Percentiles rank a stretch among this genome's conserved stretches.
phyloP scores from a whole-genome alignment of 257 asterid genomes.

The Salvia rosmarinus region DNA sequence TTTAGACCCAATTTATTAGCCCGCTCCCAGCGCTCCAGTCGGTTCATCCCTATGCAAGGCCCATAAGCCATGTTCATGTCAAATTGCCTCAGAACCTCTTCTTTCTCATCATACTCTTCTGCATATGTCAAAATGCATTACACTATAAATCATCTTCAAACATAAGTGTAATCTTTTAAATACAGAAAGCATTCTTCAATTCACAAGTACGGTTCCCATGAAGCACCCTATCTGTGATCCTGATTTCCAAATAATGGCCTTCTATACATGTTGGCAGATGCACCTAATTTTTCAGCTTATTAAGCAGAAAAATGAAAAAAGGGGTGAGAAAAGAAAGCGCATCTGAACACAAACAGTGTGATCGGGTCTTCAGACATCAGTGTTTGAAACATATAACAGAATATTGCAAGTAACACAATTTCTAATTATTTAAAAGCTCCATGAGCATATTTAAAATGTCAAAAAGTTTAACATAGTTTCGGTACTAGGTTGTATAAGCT shows the following conservation, averaged over 20 bases:
- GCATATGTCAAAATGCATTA: constrained; percentile 13
- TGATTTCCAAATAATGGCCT: neutral
- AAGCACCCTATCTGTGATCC: no score
- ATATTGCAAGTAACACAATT: neutral
- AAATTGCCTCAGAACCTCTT: constrained; percentile 66
- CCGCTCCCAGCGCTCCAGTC: constrained; percentile 78
- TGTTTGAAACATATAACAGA: neutral
- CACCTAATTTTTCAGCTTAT: neutral
- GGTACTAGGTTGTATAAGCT: neutral
- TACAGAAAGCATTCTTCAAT: no score
- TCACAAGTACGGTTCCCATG: no score
- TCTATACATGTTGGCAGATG: neutral
- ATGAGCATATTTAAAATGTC: neutral
- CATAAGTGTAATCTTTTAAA: no score
- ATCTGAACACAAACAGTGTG: no score
- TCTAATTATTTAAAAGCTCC: neutral
- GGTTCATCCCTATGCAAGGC: constrained; percentile 78
- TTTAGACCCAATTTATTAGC: constrained; percentile 59
- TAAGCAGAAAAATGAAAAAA: neutral
- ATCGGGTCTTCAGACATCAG: neutral
- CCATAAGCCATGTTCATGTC: constrained; percentile 86
- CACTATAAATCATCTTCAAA: neutral
- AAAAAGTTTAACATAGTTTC: neutral
- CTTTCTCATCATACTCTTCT: constrained; percentile 63
- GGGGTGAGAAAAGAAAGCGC: no score